Percentiles rank a stretch among this genome's conserved stretches.
These are phyloP conservation scores for Penicillium ochrochloron DNA, from an alignment of 495 filamentous ascomycete genomes.

Conservation along the genomic window DNA sequence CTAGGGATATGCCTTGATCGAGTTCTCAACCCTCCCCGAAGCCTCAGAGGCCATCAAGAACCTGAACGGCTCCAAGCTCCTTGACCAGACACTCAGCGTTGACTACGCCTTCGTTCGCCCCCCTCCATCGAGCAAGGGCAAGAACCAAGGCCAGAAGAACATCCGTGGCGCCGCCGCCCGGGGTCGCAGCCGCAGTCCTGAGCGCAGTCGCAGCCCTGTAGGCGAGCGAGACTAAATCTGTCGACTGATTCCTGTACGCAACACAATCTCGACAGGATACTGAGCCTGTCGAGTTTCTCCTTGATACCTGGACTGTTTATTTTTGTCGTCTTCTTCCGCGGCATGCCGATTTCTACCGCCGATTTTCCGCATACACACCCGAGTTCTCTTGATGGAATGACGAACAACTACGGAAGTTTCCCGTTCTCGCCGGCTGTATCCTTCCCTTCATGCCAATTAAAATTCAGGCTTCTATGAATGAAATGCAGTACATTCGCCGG, in stretches of 20 bases:
- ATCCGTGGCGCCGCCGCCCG: slow-evolving; percentile 52
- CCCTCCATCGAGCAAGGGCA: slow-evolving; percentile 69
- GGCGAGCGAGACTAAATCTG: slow-evolving; percentile 43
- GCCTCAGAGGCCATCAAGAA: slow-evolving; percentile 85
- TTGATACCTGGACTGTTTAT: slow-evolving; percentile 26
- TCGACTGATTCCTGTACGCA: background rate
- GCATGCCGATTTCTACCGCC: slow-evolving; percentile 11
- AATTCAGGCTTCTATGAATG: background rate
- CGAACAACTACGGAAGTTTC: background rate
- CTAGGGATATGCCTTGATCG: slow-evolving; percentile 91
- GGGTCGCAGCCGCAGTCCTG: slow-evolving; percentile 58
- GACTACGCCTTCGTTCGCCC: slow-evolving; percentile 98
- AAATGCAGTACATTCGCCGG: slow-evolving; percentile 8
- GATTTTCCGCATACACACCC: slow-evolving; percentile 9
- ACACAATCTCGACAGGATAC: slow-evolving; percentile 10
- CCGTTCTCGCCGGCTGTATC: slow-evolving; percentile 17
- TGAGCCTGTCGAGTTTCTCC: slow-evolving; percentile 6
- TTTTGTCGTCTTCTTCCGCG: slow-evolving; percentile 14
- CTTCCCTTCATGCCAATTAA: background rate
- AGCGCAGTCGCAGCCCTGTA: slow-evolving; percentile 63
- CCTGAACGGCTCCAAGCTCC: slow-evolving; percentile 77
- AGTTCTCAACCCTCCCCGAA: slow-evolving; percentile 87
- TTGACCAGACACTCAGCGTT: slow-evolving; percentile 89
- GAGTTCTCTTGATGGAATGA: slow-evolving; percentile 22
- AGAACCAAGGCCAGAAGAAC: slow-evolving; percentile 55